Evolutionary conservation across 306 rosid species (phyloP).

Genomic region (Rosa lucieae): DNA sequence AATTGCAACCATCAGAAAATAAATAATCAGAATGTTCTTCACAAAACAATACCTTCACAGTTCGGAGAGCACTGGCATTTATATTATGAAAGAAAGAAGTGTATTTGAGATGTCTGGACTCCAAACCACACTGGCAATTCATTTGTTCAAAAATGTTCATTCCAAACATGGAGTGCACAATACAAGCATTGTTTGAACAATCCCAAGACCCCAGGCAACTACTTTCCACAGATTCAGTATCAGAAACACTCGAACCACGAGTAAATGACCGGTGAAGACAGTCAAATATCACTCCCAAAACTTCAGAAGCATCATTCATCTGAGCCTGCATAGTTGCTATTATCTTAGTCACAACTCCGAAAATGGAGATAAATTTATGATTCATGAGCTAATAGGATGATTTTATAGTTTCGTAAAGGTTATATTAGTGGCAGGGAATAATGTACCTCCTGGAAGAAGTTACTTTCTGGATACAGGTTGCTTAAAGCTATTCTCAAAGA

Average conservation of each 20-base stretch:
- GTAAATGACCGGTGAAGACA: slow-evolving; percentile 88
- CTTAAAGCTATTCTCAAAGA: slow-evolving; percentile 91
- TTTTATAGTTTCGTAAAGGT: background rate
- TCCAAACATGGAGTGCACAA: slow-evolving; percentile 89
- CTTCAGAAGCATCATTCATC: slow-evolving; percentile 99
- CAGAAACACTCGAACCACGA: slow-evolving; percentile 53
- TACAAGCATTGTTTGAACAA: slow-evolving; percentile 71
- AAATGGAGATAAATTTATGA: slow-evolving; percentile 25
- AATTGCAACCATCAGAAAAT: slow-evolving; percentile 17
- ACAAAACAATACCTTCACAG: slow-evolving; percentile 66
- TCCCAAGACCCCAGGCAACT: slow-evolving; percentile 74
- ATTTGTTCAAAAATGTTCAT: slow-evolving; percentile 86
- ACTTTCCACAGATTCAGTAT: slow-evolving; percentile 65
- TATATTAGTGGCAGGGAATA: background rate
- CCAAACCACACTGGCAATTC: slow-evolving; percentile 82
- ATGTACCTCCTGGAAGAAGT: slow-evolving; percentile 91
- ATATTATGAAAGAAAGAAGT: slow-evolving; percentile 94
- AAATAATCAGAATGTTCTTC: background rate
- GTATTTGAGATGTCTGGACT: slow-evolving; percentile 86
- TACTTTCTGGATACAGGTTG: slow-evolving; percentile 83
- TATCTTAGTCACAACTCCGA: slow-evolving; percentile 34
- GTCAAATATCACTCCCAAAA: slow-evolving; percentile 77
- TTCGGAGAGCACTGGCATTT: slow-evolving; percentile 91
- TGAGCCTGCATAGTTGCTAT: slow-evolving; percentile 66
- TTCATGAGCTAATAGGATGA: background rate